Base-by-base conservation (phyloP, 2,329 filamentous ascomycete genomes). In the Chrysosporium keratinophilum region DNA sequence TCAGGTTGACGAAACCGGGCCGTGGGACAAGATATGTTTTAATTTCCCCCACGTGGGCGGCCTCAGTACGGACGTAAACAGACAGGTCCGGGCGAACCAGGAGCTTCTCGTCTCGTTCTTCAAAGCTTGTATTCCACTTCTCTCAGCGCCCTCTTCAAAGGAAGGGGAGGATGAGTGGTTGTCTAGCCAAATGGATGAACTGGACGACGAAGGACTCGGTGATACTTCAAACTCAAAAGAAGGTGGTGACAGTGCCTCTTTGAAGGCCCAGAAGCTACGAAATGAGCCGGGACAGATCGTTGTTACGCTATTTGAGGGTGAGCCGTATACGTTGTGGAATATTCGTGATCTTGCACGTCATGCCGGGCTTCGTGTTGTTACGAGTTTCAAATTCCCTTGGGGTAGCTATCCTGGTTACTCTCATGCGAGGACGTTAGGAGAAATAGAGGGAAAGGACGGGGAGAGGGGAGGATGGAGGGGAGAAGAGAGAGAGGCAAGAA, bases 31-130 rank as follows among this genome's bases (percentile, higher is more conserved):
- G 54, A 84, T 97, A 58, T 77, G 91, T 60, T 98, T 97, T 80
- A 95, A 96, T 76, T 98, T 98, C 70, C 93, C 93, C 35, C 93
- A 98, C 73, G 86, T 94, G 2, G 93, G 93, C 59, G 93, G 93
- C 44, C 84, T 94, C 63, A 86, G 82, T 59, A 97, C 85, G 61
- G 90, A 97, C 72, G 85, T 96, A 54, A 96, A 96, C 73, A 79
- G 93, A 35, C 93, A 98, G 71, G 89, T 96, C 12, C 83, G 93
- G 54, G 82, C 87, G 68, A 97, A 98, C 72, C 90, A 95, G 70
- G 73, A 76, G 55, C 65, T 77, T 9, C 64, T 77, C 5, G 74
- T 77, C 20, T 68, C 66, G 1, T 77, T 77, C 57, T 76, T 77
- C 61, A 71, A 72, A 54, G 63, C 66, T 3, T 73, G 69, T 56